Evolutionary conservation across 345 rosid genomes (phyloP).

Genomic region (Angophora floribunda): DNA sequence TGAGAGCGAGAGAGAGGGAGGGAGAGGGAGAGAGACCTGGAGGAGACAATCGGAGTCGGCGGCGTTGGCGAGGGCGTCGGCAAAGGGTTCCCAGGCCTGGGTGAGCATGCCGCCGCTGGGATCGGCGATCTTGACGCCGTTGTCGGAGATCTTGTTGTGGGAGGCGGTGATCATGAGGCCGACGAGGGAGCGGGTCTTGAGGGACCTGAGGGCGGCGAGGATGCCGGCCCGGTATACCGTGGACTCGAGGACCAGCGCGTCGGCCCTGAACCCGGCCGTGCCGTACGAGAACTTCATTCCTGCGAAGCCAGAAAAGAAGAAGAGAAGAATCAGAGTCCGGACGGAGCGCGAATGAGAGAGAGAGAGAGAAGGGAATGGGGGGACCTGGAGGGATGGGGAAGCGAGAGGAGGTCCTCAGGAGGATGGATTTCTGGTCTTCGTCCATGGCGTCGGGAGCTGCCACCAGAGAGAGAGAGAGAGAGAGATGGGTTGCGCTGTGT

Average conservation of each 20-base stretch:
- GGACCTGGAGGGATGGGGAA: constrained; percentile 52
- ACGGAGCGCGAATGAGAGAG: neutral
- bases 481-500: neutral
- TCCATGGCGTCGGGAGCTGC: constrained; percentile 29
- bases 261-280: constrained; percentile 85
- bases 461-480: neutral
- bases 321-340: neutral
- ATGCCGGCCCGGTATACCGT: constrained; percentile 74
- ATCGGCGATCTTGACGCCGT: constrained; percentile 83
- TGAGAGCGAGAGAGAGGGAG: neutral
- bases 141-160: constrained; percentile 73
- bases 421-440: constrained; percentile 35
- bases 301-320: neutral
- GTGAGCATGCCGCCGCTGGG: constrained; percentile 86
- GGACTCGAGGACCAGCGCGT: constrained; percentile 63
- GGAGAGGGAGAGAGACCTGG: constrained; percentile 11
- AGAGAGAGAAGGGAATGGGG: neutral
- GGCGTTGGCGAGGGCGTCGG: constrained; percentile 71
- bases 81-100: constrained; percentile 96
- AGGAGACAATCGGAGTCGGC: constrained; percentile 40
- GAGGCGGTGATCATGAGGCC: constrained; percentile 98
- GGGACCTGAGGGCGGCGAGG: constrained; percentile 73
- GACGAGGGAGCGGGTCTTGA: constrained; percentile 48
- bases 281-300: constrained; percentile 74
- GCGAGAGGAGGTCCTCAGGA: constrained; percentile 36